Conservation (phyloP, 257 asterid genomes). For the Linaria vulgaris region DNA sequence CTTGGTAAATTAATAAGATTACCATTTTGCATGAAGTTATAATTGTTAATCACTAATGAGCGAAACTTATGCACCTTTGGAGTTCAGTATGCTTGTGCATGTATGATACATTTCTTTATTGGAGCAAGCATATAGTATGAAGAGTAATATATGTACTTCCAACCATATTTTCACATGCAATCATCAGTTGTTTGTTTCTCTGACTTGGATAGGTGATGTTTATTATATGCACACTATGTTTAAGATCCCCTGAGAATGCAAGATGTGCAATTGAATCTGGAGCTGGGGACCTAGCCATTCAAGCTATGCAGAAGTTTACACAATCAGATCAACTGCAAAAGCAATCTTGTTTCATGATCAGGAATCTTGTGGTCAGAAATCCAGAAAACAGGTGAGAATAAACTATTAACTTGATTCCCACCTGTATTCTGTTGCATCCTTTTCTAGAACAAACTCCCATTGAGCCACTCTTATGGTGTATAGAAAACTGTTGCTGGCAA, state of each 20-base stretch:
- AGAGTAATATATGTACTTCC: not conserved
- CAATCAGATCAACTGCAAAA: constrained; percentile 75
- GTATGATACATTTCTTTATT: not conserved
- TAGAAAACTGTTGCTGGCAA: constrained; percentile 67
- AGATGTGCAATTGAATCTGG: constrained; percentile 84
- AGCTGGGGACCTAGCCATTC: constrained; percentile 87
- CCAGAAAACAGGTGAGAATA: constrained; percentile 66
- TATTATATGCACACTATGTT: constrained; percentile 60
- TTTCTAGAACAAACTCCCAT: not conserved
- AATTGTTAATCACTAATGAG: no score
- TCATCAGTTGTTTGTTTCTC: constrained; percentile 14
- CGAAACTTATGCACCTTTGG: not conserved
- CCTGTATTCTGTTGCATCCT: no score
- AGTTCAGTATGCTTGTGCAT: not conserved
- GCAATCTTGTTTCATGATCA: constrained; percentile 78
- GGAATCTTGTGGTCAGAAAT: constrained; percentile 83
- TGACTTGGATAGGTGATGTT: constrained; percentile 60
- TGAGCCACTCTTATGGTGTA: constrained; percentile 14
- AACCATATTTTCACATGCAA: not conserved
- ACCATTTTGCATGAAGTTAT: no score
- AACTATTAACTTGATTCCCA: no score
- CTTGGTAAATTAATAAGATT: no score
- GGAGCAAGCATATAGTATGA: not conserved
- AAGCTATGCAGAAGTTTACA: constrained; percentile 73
- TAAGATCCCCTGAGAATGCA: constrained; percentile 86